Conservation (phyloP, 306 rosid species). For the Vicia faba region DNA sequence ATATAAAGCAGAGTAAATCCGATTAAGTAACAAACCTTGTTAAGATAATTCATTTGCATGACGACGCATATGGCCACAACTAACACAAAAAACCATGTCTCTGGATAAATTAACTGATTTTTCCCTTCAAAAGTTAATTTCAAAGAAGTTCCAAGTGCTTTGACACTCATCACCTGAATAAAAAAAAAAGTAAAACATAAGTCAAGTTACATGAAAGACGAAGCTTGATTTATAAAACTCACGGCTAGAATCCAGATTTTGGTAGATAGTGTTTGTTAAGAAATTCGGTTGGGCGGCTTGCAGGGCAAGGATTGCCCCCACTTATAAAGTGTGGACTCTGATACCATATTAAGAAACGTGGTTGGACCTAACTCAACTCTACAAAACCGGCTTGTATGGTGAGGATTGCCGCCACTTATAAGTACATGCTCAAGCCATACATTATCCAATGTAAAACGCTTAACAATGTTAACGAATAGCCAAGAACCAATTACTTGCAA, state of each 20-base stretch:
- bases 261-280: too few species aligned
- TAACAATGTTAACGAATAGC: too few species aligned
- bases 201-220: slow-evolving; percentile 18
- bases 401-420: too few species aligned
- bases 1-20: slow-evolving; percentile 11
- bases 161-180: slow-evolving; percentile 97
- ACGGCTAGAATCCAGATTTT: neutral
- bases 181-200: slow-evolving; percentile 26
- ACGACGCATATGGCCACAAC: slow-evolving; percentile 69
- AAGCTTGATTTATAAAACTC: neutral
- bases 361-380: too few species aligned
- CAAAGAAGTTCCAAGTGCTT: slow-evolving; percentile 89
- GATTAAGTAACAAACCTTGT: slow-evolving; percentile 62
- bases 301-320: too few species aligned
- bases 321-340: too few species aligned
- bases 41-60: slow-evolving; percentile 84
- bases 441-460: too few species aligned
- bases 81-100: slow-evolving; percentile 84
- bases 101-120: slow-evolving; percentile 71
- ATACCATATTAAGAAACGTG: too few species aligned
- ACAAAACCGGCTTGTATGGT: too few species aligned
- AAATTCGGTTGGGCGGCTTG: too few species aligned
- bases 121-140: slow-evolving; percentile 85
- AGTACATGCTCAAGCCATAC: too few species aligned
- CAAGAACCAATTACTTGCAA: slow-evolving; percentile 11